Conservation (phyloP, 345 rosid species). For the Arabidopsis thaliana region TAIR10.1 NC_003076.8:4229501-4230000, state of each 20-base stretch:
- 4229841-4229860: slow-evolving; percentile 1
- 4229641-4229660: slow-evolving; percentile 50
- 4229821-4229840: background rate
- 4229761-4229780: slow-evolving; percentile 41
- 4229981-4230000: background rate
- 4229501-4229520: slow-evolving; percentile 38
- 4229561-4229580: slow-evolving; percentile 7
- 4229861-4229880: background rate
- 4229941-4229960: background rate
- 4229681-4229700: slow-evolving; percentile 45
- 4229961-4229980: no score
- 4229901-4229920: background rate
- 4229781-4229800: slow-evolving; percentile 39
- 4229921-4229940: background rate
- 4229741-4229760: slow-evolving; percentile 51
- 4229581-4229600: slow-evolving; percentile 45
- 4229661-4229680: slow-evolving; percentile 46
- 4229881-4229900: background rate
- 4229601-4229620: slow-evolving; percentile 44
- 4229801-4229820: slow-evolving; percentile 16
- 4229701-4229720: slow-evolving; percentile 45
- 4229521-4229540: slow-evolving; percentile 30
- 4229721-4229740: slow-evolving; percentile 41
- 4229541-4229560: slow-evolving; percentile 30
- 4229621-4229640: slow-evolving; percentile 40